Conservation (phyloP, 2,329 filamentous ascomycete genomes). For the Fusarium mangiferae region DNA sequence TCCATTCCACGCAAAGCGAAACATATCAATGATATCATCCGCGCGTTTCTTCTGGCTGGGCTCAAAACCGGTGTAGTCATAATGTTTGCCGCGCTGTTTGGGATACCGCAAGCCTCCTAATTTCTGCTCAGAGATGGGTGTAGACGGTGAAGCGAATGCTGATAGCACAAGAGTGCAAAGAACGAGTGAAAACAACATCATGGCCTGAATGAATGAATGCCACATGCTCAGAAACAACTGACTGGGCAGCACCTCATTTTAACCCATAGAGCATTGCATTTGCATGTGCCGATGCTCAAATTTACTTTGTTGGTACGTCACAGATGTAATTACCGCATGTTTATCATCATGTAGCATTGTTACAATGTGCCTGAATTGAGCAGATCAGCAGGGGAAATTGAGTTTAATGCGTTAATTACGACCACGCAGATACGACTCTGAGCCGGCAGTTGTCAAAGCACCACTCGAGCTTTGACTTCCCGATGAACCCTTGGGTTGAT, state of each 20-base stretch:
- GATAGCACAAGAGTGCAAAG: not conserved
- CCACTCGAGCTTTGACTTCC: not conserved
- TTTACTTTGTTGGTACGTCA: not conserved
- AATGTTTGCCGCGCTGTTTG: not conserved
- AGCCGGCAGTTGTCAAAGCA: not conserved
- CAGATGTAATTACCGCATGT: not conserved
- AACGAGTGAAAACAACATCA: not conserved
- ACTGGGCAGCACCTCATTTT: not conserved
- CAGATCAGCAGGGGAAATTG: not conserved
- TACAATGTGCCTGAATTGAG: not conserved
- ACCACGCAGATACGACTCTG: not conserved
- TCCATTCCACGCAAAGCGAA: slow-evolving; percentile 20
- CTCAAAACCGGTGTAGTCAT: slow-evolving; percentile 24
- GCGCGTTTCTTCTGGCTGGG: slow-evolving; percentile 7
- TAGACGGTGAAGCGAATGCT: not conserved
- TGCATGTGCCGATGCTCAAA: not conserved
- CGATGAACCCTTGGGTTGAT: not conserved
- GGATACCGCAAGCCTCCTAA: not conserved
- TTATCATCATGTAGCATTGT: not conserved
- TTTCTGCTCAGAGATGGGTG: not conserved
- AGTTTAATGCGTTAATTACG: not conserved
- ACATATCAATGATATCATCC: slow-evolving; percentile 15
- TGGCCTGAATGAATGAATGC: not conserved
- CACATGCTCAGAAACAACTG: not conserved
- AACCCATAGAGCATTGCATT: not conserved